These are phyloP conservation scores for Pseudocercospora macadamiae DNA, from an alignment of 2,329 filamentous ascomycete species.

Conservation along the genomic window DNA sequence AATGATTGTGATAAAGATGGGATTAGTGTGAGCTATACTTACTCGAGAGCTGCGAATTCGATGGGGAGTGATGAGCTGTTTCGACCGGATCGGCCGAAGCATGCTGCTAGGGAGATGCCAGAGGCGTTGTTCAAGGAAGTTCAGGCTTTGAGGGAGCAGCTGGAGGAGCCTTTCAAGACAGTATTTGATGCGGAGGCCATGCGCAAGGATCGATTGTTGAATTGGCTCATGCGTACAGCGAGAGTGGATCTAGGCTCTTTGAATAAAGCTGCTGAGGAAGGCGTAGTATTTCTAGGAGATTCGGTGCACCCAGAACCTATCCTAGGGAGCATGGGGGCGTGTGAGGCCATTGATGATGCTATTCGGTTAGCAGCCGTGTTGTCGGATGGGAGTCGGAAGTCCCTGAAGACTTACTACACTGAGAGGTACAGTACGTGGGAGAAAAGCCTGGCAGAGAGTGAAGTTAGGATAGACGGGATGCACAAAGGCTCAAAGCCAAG, in stretches of 20 bases:
- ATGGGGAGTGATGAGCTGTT: conserved; percentile 38
- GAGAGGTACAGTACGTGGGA: conserved; percentile 27
- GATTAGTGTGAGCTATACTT: conserved; percentile 44
- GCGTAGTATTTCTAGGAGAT: conserved; percentile 44
- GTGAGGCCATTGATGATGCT: conserved; percentile 44
- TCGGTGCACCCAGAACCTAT: conserved; percentile 46
- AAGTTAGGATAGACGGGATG: conserved; percentile 32
- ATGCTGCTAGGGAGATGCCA: conserved; percentile 40
- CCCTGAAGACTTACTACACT: conserved; percentile 26
- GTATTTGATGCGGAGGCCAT: conserved; percentile 40
- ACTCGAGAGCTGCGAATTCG: conserved; percentile 40
- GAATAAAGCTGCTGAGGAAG: conserved; percentile 28
- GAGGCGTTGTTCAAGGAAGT: conserved; percentile 43
- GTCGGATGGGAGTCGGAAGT: conserved; percentile 19
- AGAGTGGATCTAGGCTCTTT: conserved; percentile 29
- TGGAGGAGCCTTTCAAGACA: conserved; percentile 37
- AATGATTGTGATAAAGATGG: conserved; percentile 31
- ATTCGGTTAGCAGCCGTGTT: conserved; percentile 40
- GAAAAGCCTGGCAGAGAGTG: conserved; percentile 26
- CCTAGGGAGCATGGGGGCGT: conserved; percentile 45
- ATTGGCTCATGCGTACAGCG: conserved; percentile 48
- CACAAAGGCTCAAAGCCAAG: conserved; percentile 20
- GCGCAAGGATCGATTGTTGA: conserved; percentile 40
- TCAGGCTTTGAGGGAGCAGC: conserved; percentile 22
- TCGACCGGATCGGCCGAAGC: conserved; percentile 37